A percentile compares a stretch with the other conserved stretches of the same genome.
phyloP scores from a whole-genome alignment of 305 asterid genomes.

The Ilex paraguariensis region DNA sequence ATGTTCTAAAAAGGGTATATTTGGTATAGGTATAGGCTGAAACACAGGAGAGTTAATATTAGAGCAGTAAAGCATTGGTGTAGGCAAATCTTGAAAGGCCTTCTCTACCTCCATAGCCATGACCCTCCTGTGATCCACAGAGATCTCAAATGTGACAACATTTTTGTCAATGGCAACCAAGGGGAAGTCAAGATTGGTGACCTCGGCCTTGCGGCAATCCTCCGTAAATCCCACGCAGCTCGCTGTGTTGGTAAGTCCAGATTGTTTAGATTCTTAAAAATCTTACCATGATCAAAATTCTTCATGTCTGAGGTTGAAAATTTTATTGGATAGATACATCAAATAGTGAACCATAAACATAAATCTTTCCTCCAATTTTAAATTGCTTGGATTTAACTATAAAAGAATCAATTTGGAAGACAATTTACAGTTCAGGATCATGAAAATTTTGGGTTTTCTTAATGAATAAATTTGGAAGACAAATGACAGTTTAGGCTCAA shows the following conservation, averaged over 20 bases:
- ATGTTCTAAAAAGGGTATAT: conserved; percentile 1
- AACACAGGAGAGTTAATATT: conserved; percentile 69
- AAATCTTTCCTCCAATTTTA: too few species aligned
- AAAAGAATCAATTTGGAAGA: background rate
- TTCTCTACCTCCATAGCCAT: conserved; percentile 72
- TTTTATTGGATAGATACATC: too few species aligned
- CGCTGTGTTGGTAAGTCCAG: conserved; percentile 63
- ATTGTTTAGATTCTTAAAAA: background rate
- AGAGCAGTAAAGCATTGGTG: conserved; percentile 90
- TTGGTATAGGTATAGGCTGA: conserved; percentile 60
- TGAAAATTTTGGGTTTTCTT: background rate
- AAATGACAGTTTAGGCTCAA: background rate
- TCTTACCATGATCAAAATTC: too few species aligned
- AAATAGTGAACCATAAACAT: too few species aligned
- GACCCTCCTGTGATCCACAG: conserved; percentile 81
- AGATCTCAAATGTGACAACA: conserved; percentile 86
- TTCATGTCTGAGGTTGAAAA: too few species aligned
- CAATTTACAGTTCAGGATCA: background rate
- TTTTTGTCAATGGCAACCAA: conserved; percentile 79
- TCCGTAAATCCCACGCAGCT: conserved; percentile 66
- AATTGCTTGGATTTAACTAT: too few species aligned
- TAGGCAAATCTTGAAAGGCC: conserved; percentile 75
- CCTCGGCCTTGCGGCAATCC: conserved; percentile 83
- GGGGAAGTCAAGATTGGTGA: conserved; percentile 88
- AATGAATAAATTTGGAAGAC: background rate